Evolutionary conservation across 2,329 filamentous ascomycete species (phyloP), one percentile per base, ranked within the genome.

Genomic region (Pseudogymnoascus sp.): DNA sequence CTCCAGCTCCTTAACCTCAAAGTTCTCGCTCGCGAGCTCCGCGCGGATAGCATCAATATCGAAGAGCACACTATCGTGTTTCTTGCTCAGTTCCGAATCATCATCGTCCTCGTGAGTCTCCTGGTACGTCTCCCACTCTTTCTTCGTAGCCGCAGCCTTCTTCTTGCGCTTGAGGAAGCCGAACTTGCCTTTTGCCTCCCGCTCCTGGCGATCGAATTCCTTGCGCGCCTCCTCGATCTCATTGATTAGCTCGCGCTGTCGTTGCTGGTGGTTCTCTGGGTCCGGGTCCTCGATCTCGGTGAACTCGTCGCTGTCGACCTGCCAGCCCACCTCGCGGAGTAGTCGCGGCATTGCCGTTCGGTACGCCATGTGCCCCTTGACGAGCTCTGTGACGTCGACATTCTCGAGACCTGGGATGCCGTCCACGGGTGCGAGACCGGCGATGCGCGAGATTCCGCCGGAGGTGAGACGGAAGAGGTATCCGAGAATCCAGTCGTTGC

Each of bases 211-310:
- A 70, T 96, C 92, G 3, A 96, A 81, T 70, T 94, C 86, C 71
- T 88, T 92, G 38, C 94, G 85, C 5, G 94, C 94, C 75, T 96
- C 92, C 73, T 97, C 93, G 60, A 99, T 96, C 75, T 99, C 94
- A 69, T 89, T 92, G 72, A 99, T 96, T 42, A 99, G 83, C 75
- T 97, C 93, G 62, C 92, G 84, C 75, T 99, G 94, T 58, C 92
- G 83, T 72, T 91, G 83, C 59, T 85, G 82, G 75, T 97, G 93
- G 68, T 96, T 93, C 0, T 97, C 94, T 0, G 94, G 94, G 70
- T 99, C 94, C 0, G 94, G 92, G 68, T 99, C 94, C 73, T 97
- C 94, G 64, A 99, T 97, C 75, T 99, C 94, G 0, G 84, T 87
- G 71, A 97, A 99, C 72, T 97, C 93, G 68, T 97, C 92, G 66